A percentile compares a stretch with the other conserved stretches of the same genome.
These are phyloP conservation scores for Macrolepiota albuminosa DNA, from an alignment of 768 basidiomycete genomes.

Conservation along the genomic window DNA sequence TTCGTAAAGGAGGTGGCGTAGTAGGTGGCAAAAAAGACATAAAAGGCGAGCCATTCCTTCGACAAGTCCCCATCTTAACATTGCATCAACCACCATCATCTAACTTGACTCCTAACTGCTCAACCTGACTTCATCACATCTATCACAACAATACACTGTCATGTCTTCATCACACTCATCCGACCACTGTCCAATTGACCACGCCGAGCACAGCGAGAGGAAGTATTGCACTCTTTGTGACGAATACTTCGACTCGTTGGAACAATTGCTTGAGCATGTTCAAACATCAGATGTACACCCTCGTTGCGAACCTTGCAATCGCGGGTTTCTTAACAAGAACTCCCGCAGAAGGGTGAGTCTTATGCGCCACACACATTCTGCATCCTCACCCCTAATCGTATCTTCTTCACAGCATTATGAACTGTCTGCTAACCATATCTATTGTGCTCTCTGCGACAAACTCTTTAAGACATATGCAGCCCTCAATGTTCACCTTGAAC, in stretches of 20 bases:
- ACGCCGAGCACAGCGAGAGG: not conserved
- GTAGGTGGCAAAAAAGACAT: slow-evolving; percentile 10
- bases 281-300: slow-evolving; percentile 6
- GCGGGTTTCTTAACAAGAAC: slow-evolving; percentile 8
- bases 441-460: slow-evolving; percentile 9
- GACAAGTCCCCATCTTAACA: not conserved
- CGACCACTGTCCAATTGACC: not conserved
- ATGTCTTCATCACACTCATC: slow-evolving; percentile 1
- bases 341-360: slow-evolving; percentile 8
- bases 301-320: slow-evolving; percentile 4
- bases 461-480: slow-evolving; percentile 3
- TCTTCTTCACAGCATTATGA: slow-evolving; percentile 6
- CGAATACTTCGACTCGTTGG: not conserved
- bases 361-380: not conserved
- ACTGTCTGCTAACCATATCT: slow-evolving; percentile 5
- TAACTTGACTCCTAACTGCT: not conserved
- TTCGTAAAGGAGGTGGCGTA: slow-evolving; percentile 8
- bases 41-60: not conserved
- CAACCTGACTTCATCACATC: not conserved
- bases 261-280: not conserved
- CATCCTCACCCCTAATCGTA: not conserved
- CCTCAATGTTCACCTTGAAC: slow-evolving; percentile 5
- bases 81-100: slow-evolving; percentile 5
- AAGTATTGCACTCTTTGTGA: slow-evolving; percentile 5
- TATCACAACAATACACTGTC: too few species aligned